Evolutionary conservation across 345 rosid species (phyloP), one percentile per base, ranked within the genome.

Genomic region (Clarkia xantiana): DNA sequence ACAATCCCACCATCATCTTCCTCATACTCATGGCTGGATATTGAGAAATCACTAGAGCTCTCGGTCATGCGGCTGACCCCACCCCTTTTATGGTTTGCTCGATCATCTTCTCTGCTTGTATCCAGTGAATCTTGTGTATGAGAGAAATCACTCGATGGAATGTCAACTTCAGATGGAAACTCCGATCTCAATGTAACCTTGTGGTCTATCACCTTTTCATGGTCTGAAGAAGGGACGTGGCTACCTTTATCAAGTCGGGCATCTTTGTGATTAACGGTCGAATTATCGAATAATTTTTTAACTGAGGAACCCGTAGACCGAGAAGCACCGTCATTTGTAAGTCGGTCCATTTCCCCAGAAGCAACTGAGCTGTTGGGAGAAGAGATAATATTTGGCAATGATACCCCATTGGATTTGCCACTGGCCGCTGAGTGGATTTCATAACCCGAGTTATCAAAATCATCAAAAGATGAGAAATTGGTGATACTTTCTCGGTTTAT

Each of bases 81-180:
- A 70, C 75, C 80, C 43, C 79, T 57, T 12, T 77, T 72, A 59
- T 68, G 78, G 63, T 57, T 75, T 50, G 50, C 55, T 69, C 52
- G 71, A 62, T 70, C 72, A 40, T 79, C 79, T 40, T 79, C 87
- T 51, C 68, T 71, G 25, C 59, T 51, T 18, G 67, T 65, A 60
- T 77, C 84, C 51, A 71, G 71, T 14, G 88, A 79, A 52, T 91
- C 93, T 61, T 84, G 93, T 51, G 88, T 73, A 56, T 79, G 79
- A 43, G 78, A 63, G 62, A 68, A 83, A 42, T 84, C 36, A 7
- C 36, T 29, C 6, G 36, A 29, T 5, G 36, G 36, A 29, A 29
- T 29, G 36, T 29, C 36, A 10, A 29, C 80, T 75, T 86, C 96
- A 40, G 76, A 67, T 15, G 75, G 58, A 44, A 94, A 86, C 67